Evolutionary conservation across 176 grass and related monocot species (phyloP).

Genomic region (Ensete glaucum): DNA sequence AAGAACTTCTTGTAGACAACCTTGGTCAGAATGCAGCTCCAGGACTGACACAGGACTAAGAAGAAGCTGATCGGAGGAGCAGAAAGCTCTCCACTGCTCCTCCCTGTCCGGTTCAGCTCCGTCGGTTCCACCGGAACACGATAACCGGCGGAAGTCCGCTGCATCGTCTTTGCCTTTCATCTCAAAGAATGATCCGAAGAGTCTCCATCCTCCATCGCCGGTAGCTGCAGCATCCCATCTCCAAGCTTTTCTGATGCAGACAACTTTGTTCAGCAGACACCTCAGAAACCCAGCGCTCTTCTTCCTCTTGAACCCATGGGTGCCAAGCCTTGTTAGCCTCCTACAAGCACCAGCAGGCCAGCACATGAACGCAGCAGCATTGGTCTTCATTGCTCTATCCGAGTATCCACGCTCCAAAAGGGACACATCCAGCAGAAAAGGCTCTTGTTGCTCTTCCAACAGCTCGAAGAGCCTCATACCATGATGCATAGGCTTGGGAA

Average conservation of each 20-base stretch:
- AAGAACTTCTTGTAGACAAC: slow-evolving; percentile 8
- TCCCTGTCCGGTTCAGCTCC: neutral
- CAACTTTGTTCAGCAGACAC: slow-evolving; percentile 20
- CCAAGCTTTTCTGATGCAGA: slow-evolving; percentile 17
- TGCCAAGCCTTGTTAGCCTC: slow-evolving; percentile 45
- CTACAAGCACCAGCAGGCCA: slow-evolving; percentile 32
- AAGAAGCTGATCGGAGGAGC: too few relatives aligned
- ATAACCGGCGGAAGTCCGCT: slow-evolving; percentile 42
- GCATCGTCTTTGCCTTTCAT: neutral
- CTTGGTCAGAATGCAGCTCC: slow-evolving; percentile 51
- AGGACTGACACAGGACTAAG: slow-evolving; percentile 85
- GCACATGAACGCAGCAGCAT: slow-evolving; percentile 1
- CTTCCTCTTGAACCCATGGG: slow-evolving; percentile 41
- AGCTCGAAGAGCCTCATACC: slow-evolving; percentile 84
- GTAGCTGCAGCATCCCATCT: slow-evolving; percentile 2
- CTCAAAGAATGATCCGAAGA: slow-evolving; percentile 21
- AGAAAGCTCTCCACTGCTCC: neutral
- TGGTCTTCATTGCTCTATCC: slow-evolving; percentile 20
- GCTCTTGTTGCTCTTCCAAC: slow-evolving; percentile 90
- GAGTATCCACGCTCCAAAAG: slow-evolving; percentile 37
- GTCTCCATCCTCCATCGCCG: slow-evolving; percentile 13
- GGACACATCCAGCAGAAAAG: slow-evolving; percentile 71
- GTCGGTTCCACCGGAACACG: slow-evolving; percentile 23
- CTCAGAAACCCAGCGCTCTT: slow-evolving; percentile 19
- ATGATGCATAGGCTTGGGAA: slow-evolving; percentile 29